Percentiles rank a stretch among this genome's conserved stretches.
These are phyloP conservation scores for Arthrobotrys conoides DNA, from an alignment of 2,329 filamentous ascomycete genomes.

Conservation along the genomic window DNA sequence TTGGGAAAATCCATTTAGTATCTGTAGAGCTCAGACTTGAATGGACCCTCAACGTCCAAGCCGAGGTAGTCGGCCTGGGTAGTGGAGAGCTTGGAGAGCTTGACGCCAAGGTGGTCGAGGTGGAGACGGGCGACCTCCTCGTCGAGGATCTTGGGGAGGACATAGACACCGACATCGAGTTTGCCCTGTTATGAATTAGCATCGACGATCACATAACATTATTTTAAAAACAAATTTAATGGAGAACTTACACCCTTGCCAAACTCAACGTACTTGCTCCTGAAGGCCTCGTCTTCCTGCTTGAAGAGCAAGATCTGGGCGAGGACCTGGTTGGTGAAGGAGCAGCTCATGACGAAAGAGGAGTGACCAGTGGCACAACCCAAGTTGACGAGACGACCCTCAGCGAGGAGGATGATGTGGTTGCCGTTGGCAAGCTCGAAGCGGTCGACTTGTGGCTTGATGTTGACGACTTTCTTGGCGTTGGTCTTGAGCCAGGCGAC, in stretches of 20 bases:
- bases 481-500: slow-evolving; percentile 93
- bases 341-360: slow-evolving; percentile 99
- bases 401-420: slow-evolving; percentile 97
- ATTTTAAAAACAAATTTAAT: neutral
- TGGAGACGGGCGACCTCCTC: slow-evolving; percentile 98
- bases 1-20: slow-evolving; percentile 72
- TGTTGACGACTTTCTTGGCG: slow-evolving; percentile 91
- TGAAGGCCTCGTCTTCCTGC: slow-evolving; percentile 86
- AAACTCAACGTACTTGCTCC: slow-evolving; percentile 96
- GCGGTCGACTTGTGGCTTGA: slow-evolving; percentile 99
- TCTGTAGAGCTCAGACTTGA: slow-evolving; percentile 90
- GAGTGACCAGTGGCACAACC: slow-evolving; percentile 99
- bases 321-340: slow-evolving; percentile 99
- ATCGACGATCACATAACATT: neutral
- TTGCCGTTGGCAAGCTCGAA: slow-evolving; percentile 93
- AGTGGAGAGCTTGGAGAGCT: slow-evolving; percentile 86
- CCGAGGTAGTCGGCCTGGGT: slow-evolving; percentile 97
- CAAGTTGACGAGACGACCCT: slow-evolving; percentile 99
- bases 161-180: slow-evolving; percentile 93
- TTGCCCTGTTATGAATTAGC: slow-evolving; percentile 72
- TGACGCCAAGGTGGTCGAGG: slow-evolving; percentile 85
- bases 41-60: slow-evolving; percentile 87
- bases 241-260: slow-evolving; percentile 74
- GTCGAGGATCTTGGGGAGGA: slow-evolving; percentile 97
- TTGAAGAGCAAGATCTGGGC: slow-evolving; percentile 99